Evolutionary conservation across 2,329 filamentous ascomycete genomes (phyloP).

Genomic region (Ceratocystis cacaofunesta): DNA sequence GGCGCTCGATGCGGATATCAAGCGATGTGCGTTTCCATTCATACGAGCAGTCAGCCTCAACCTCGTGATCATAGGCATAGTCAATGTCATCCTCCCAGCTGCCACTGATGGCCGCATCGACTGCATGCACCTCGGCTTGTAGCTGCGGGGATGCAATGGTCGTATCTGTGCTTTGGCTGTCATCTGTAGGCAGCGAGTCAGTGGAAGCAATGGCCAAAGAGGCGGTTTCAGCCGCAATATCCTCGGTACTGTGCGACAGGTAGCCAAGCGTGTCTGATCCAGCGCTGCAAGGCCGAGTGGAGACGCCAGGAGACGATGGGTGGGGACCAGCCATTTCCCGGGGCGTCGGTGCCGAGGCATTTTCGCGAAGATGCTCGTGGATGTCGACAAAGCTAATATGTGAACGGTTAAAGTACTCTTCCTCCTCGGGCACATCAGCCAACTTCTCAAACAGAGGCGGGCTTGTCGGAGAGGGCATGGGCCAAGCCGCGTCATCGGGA

Average conservation of each 20-base stretch:
- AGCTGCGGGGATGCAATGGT: background rate
- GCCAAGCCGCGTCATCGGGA: conserved; percentile 31
- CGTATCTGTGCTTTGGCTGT: background rate
- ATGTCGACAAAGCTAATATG: conserved; percentile 34
- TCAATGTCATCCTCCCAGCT: conserved; percentile 58
- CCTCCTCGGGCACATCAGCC: conserved; percentile 48
- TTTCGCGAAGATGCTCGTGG: conserved; percentile 37
- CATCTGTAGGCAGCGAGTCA: background rate
- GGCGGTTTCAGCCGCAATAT: conserved; percentile 22
- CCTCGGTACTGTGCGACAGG: conserved; percentile 3
- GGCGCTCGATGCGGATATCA: conserved; percentile 25
- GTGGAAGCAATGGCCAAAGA: background rate
- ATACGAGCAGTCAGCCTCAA: conserved; percentile 51
- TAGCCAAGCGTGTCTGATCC: conserved; percentile 39
- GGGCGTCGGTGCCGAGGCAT: conserved; percentile 39
- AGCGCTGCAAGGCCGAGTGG: conserved; percentile 29
- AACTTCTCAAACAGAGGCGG: conserved; percentile 30
- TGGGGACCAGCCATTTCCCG: conserved; percentile 27
- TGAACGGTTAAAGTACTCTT: conserved; percentile 35
- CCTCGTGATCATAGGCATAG: conserved; percentile 55
- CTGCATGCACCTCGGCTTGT: background rate
- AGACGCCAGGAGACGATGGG: conserved; percentile 9
- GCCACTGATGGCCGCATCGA: background rate
- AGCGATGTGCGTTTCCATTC: conserved; percentile 47
- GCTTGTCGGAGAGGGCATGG: conserved; percentile 27